These are phyloP conservation scores for Geosmithia putterillii DNA, from an alignment of 2,329 filamentous ascomycete species.

Conservation along the genomic window DNA sequence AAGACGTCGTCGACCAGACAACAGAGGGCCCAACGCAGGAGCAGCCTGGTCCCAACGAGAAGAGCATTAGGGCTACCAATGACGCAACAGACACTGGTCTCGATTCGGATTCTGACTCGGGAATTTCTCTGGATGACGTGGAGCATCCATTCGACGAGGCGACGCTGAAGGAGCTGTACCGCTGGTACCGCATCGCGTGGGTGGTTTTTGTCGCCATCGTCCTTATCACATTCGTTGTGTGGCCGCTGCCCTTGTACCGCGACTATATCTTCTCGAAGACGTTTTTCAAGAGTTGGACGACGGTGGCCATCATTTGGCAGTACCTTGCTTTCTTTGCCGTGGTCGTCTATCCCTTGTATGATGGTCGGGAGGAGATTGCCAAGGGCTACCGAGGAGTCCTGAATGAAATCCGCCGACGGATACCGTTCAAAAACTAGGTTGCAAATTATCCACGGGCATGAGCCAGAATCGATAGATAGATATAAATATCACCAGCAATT, in stretches of 20 bases:
- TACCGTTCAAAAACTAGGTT: too few species aligned
- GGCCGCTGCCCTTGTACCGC: slow-evolving; percentile 4
- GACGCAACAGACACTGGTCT: too few species aligned
- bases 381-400: neutral
- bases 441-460: too few species aligned
- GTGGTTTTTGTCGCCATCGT: slow-evolving; percentile 1
- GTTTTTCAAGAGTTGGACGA: slow-evolving; percentile 4
- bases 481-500: too few species aligned
- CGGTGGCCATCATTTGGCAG: slow-evolving; percentile 4
- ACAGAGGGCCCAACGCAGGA: too few species aligned
- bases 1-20: too few species aligned
- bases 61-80: too few species aligned
- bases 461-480: too few species aligned
- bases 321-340: slow-evolving; percentile 5
- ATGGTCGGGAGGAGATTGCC: slow-evolving; percentile 4
- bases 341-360: slow-evolving; percentile 2
- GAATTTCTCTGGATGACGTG: slow-evolving; percentile 1
- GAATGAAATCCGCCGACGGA: neutral
- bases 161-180: neutral
- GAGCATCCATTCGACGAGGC: slow-evolving; percentile 1
- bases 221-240: slow-evolving; percentile 3
- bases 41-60: too few species aligned
- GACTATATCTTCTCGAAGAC: slow-evolving; percentile 4
- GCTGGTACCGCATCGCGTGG: slow-evolving; percentile 3
- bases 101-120: neutral